Evolutionary conservation across 2,329 filamentous ascomycete genomes (phyloP).

Genomic region (Setomelanomma holmii): DNA sequence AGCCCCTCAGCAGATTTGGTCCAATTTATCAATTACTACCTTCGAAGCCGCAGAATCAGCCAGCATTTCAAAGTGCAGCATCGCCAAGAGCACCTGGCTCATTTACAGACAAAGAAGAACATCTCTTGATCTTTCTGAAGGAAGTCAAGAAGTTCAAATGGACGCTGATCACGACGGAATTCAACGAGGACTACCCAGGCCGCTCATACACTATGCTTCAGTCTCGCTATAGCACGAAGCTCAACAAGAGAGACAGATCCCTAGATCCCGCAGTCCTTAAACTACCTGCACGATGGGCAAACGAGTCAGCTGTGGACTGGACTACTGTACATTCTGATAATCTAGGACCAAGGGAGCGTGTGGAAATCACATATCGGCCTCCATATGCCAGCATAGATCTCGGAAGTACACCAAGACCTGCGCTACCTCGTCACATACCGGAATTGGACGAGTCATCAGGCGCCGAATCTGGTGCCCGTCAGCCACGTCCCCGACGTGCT

Average conservation of each 20-base stretch:
- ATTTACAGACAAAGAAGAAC: conserved; percentile 31
- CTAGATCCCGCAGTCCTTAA: conserved; percentile 29
- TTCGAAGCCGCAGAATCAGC: neutral
- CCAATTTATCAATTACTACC: neutral
- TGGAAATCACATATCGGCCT: neutral
- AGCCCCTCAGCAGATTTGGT: neutral
- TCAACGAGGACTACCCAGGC: conserved; percentile 37
- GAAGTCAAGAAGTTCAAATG: conserved; percentile 49
- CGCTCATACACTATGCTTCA: conserved; percentile 36
- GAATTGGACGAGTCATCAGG: conserved; percentile 29
- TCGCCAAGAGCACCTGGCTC: neutral
- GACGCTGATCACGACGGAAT: conserved; percentile 42
- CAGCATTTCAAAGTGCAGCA: neutral
- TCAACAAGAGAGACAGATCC: conserved; percentile 35
- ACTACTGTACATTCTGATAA: conserved; percentile 14
- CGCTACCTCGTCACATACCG: conserved; percentile 1
- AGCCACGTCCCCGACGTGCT: conserved; percentile 29
- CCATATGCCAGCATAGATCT: neutral
- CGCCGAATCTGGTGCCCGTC: conserved; percentile 19
- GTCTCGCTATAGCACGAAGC: conserved; percentile 33
- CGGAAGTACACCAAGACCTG: neutral
- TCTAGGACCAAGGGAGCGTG: conserved; percentile 6
- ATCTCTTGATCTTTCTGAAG: conserved; percentile 50
- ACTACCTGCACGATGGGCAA: conserved; percentile 34
- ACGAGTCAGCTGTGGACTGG: conserved; percentile 36